Evolutionary conservation across 495 filamentous ascomycete species (phyloP).

Genomic region (Extremus antarcticus): DNA sequence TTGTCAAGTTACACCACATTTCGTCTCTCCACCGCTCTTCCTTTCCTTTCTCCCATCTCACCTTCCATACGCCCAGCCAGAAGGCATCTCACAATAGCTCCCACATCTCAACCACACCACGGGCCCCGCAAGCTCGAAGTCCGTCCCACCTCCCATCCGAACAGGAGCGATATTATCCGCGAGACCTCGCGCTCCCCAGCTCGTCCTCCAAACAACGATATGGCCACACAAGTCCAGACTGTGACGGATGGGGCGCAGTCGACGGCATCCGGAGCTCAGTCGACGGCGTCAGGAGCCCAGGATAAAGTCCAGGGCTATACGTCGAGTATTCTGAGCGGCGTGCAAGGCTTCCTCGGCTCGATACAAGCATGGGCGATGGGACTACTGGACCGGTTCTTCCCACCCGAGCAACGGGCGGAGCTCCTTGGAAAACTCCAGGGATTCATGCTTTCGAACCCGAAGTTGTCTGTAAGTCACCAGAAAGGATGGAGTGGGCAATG

Average conservation of each 20-base stretch:
- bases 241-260: slow-evolving; percentile 2
- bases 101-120: background rate
- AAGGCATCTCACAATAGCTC: background rate
- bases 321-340: slow-evolving; percentile 7
- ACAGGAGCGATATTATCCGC: slow-evolving; percentile 8
- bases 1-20: too few species aligned
- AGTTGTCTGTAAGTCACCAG: slow-evolving; percentile 28
- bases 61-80: background rate
- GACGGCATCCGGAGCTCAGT: slow-evolving; percentile 3
- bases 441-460: slow-evolving; percentile 30
- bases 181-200: slow-evolving; percentile 10
- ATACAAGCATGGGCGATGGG: slow-evolving; percentile 13
- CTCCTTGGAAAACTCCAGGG: slow-evolving; percentile 23
- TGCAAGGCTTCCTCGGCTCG: slow-evolving; percentile 14
- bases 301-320: slow-evolving; percentile 10
- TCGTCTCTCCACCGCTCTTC: background rate
- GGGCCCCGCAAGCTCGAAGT: slow-evolving; percentile 12
- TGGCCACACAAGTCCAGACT: slow-evolving; percentile 7
- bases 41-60: background rate
- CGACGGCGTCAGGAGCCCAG: slow-evolving; percentile 1
- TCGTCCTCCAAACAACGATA: background rate
- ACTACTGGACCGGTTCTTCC: slow-evolving; percentile 25
- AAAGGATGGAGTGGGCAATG: too few species aligned
- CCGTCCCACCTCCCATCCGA: slow-evolving; percentile 8
- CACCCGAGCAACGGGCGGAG: slow-evolving; percentile 29